Conservation (phyloP, 208 protist genomes). For the Leishmania aethiopica region DNA sequence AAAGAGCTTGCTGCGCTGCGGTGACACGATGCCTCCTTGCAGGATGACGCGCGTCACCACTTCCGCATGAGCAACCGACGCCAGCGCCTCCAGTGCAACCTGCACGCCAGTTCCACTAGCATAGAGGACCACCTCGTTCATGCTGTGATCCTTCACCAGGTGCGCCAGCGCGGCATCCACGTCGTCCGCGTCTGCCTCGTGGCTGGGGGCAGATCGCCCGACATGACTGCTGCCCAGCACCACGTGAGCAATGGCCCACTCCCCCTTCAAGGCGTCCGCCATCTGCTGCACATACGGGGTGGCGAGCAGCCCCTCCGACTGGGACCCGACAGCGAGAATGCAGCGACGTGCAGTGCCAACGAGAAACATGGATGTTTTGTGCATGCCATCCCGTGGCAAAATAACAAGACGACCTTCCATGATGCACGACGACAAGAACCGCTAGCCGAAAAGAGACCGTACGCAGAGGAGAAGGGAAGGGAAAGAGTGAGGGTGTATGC, state of each 20-base stretch:
- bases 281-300: constrained; percentile 65
- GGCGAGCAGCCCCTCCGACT: constrained; percentile 65
- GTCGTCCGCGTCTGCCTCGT: constrained; percentile 71
- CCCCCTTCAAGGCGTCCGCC: constrained; percentile 28
- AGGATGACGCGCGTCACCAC: constrained; percentile 69
- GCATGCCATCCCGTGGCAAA: constrained; percentile 58
- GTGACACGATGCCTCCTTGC: constrained; percentile 58
- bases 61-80: constrained; percentile 24
- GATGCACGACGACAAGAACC: not conserved
- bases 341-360: constrained; percentile 50
- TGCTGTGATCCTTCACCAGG: constrained; percentile 49
- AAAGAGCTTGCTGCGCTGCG: constrained; percentile 42
- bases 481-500: not conserved
- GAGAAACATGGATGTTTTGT: constrained; percentile 67
- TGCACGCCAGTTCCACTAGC: constrained; percentile 78
- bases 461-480: not conserved
- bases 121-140: constrained; percentile 70
- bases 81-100: constrained; percentile 63
- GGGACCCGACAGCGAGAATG: constrained; percentile 75
- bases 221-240: constrained; percentile 63
- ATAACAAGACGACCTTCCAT: constrained; percentile 62
- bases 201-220: constrained; percentile 56
- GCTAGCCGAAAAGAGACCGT: not conserved
- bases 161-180: constrained; percentile 62
- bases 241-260: constrained; percentile 68